Base-by-base conservation (phyloP, 139 green algal genomes). In the Volvox reticuliferus region DNA sequence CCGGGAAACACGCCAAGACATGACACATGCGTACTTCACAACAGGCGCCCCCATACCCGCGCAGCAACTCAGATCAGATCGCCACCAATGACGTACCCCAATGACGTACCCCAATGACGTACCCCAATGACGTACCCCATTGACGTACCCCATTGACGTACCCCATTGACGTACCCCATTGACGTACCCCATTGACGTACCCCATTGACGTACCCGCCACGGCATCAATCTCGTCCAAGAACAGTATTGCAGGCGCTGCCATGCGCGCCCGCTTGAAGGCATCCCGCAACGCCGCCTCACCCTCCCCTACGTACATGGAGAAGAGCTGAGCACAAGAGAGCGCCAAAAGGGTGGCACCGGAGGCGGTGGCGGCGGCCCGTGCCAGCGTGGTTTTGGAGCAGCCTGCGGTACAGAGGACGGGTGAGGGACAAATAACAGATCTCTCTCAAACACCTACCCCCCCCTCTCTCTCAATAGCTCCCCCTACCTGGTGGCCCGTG, bases 351-450 rank as follows among this genome's bases (percentile, higher is more conserved):
- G 95, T 97, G 24, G 96, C 96, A 6, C 95, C 93, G 71, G 92
- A 96, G 22, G 91, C 94, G 75, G 92, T 95, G 36, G 96, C 97
- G 20, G 95, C 96, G 19, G 97, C 97, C 17, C 96, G 89, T 2
- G 96, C 97, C 50, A 99, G 90, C 36, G 95, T 97, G 0, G 97
- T 99, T 92, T 99, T 99, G 89, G 93, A 96, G 92, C 97, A 99
- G 33, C 97, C 96, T 96, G 93, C 5, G 44, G 44, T 9, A 9
- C 44, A 55, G 44, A 55, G 44, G 44, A 9, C 44, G 44, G 44
- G 44, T 55, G 44, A 5, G 44, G 44, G 9, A 9, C 44, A 55
- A 5, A 55, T 55, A 55, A 55, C 44, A 55, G n/a, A n/a, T n/a
- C n/a, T n/a, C n/a, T n/a, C n/a, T n/a, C n/a, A n/a, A n/a, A n/a